phyloP scores from a whole-genome alignment of 2,329 filamentous ascomycete species.

The Diaporthe citri region DNA sequence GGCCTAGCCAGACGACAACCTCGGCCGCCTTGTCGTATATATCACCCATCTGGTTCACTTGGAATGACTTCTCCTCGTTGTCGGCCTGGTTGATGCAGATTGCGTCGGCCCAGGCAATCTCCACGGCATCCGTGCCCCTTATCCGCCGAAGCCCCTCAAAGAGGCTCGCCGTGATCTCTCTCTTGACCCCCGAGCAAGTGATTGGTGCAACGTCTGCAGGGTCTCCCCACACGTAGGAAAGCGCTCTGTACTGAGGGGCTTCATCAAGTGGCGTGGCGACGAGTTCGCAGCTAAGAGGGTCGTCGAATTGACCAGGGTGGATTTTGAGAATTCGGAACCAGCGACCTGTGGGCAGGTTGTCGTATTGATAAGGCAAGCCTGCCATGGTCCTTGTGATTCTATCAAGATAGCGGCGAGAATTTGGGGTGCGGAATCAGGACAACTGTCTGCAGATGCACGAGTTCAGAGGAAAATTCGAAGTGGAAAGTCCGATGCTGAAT shows the following conservation, averaged over 20 bases:
- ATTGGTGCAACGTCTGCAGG: background rate
- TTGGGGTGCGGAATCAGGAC: background rate
- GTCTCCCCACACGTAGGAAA: background rate
- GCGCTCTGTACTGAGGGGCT: background rate
- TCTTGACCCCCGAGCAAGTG: background rate
- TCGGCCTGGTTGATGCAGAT: background rate
- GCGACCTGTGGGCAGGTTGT: background rate
- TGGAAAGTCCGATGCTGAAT: background rate
- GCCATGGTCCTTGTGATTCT: background rate
- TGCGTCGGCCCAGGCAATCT: background rate
- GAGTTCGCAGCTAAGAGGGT: background rate
- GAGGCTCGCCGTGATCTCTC: background rate
- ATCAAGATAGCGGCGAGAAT: background rate
- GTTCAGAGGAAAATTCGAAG: background rate
- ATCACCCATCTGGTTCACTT: background rate
- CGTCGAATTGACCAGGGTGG: background rate
- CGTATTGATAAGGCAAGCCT: background rate
- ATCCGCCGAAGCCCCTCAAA: background rate
- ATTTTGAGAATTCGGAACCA: background rate
- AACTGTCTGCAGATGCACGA: background rate
- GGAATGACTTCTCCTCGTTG: background rate
- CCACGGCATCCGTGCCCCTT: background rate
- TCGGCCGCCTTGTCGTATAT: background rate
- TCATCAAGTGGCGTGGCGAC: background rate
- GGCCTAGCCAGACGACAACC: background rate